These are phyloP conservation scores for Russula abietina DNA, from an alignment of 768 basidiomycete genomes.

Conservation along the genomic window DNA sequence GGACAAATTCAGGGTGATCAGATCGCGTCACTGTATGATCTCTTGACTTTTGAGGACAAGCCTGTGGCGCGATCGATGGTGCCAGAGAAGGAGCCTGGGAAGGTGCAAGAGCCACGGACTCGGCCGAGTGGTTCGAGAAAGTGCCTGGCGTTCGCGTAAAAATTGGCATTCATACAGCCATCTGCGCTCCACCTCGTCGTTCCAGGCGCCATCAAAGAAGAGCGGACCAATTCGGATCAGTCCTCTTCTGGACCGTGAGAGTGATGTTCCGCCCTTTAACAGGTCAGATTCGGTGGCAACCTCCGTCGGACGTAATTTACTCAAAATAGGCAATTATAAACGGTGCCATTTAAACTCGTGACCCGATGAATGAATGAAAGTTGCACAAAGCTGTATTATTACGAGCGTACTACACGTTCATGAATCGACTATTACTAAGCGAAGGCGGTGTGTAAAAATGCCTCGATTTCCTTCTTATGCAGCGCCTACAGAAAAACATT, in stretches of 20 bases:
- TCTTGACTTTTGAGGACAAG: constrained; percentile 72
- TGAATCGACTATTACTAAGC: constrained; percentile 20
- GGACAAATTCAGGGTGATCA: constrained; percentile 68
- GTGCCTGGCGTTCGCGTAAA: constrained; percentile 18
- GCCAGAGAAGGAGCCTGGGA: constrained; percentile 17
- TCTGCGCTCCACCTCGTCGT: neutral
- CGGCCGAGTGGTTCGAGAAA: constrained; percentile 9
- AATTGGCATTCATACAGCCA: neutral
- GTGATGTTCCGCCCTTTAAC: no score
- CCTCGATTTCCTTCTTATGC: constrained; percentile 88
- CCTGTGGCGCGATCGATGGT: constrained; percentile 31
- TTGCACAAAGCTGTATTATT: constrained; percentile 7
- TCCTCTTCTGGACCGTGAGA: neutral
- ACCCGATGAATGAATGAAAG: neutral
- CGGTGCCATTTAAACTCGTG: neutral
- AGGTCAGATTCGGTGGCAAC: neutral
- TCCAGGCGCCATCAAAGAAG: neutral
- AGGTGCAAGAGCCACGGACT: constrained; percentile 2
- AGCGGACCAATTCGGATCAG: neutral
- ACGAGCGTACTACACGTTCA: neutral
- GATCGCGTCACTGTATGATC: constrained; percentile 84
- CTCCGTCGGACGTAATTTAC: constrained; percentile 1
- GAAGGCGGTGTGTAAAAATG: constrained; percentile 62
- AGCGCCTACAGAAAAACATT: constrained; percentile 41
- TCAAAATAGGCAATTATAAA: constrained; percentile 3